These are phyloP conservation scores for Verticillium dahliae DNA, from an alignment of 2,329 filamentous ascomycete genomes.

Conservation along the genomic window DNA sequence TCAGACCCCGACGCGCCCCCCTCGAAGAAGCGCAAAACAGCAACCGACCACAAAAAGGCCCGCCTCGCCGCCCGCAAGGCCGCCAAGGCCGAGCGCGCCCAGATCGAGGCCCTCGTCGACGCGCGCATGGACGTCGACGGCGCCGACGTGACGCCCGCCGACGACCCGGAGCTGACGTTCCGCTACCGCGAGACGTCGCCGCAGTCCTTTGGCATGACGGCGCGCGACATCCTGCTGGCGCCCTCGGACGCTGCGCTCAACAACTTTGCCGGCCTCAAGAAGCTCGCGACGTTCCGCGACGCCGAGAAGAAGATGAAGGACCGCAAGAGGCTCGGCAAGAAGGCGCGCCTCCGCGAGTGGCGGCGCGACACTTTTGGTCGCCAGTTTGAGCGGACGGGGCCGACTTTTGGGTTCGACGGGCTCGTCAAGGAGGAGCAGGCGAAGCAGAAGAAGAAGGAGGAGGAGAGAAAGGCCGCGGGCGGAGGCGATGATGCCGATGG, in stretches of 20 bases:
- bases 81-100: slow-evolving; percentile 72
- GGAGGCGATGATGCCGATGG: slow-evolving; percentile 19
- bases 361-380: slow-evolving; percentile 56
- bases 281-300: slow-evolving; percentile 85
- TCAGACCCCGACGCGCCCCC: slow-evolving; percentile 35
- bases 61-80: slow-evolving; percentile 57
- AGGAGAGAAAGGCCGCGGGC: slow-evolving; percentile 19
- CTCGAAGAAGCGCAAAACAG: slow-evolving; percentile 51
- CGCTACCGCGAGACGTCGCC: slow-evolving; percentile 93
- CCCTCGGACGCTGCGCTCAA: slow-evolving; percentile 83
- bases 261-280: slow-evolving; percentile 88
- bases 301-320: slow-evolving; percentile 84
- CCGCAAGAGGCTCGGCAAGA: slow-evolving; percentile 84
- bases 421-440: slow-evolving; percentile 8
- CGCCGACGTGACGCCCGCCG: slow-evolving; percentile 45
- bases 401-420: slow-evolving; percentile 17
- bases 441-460: slow-evolving; percentile 19
- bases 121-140: slow-evolving; percentile 69
- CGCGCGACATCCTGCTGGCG: slow-evolving; percentile 83
- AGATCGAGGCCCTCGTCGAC: slow-evolving; percentile 82
- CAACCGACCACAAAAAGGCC: slow-evolving; percentile 53
- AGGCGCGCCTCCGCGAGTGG: slow-evolving; percentile 85
- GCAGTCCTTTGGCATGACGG: slow-evolving; percentile 79
- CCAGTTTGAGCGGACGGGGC: slow-evolving; percentile 49
- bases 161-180: slow-evolving; percentile 44